Evolutionary conservation across 2,329 filamentous ascomycete genomes (phyloP).

Genomic region (Paecilomyces fulvus): DNA sequence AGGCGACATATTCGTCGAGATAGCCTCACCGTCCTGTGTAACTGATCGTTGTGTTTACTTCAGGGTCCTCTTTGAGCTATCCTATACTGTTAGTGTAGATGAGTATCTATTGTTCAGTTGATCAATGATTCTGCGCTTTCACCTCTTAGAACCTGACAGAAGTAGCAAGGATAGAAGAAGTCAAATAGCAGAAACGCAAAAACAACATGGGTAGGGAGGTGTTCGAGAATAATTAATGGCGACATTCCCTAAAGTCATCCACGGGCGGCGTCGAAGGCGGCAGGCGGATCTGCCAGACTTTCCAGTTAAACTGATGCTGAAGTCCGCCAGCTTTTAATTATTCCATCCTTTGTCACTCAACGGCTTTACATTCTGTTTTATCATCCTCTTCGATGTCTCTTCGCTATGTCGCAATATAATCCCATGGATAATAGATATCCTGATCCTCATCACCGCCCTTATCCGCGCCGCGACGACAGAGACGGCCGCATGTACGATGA

Average conservation of each 20-base stretch:
- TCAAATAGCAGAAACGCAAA: background rate
- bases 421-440: constrained; percentile 19
- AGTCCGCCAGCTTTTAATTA: too few species aligned
- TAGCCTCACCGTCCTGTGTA: too few species aligned
- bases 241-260: background rate
- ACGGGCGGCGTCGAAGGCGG: background rate
- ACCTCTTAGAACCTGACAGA: too few species aligned
- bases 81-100: too few species aligned
- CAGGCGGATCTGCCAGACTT: background rate
- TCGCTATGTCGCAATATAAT: constrained; percentile 20
- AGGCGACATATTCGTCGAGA: too few species aligned
- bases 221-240: too few species aligned
- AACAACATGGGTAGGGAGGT: background rate
- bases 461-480: constrained; percentile 25
- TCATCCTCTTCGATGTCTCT: background rate
- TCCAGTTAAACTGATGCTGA: background rate
- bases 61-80: too few species aligned
- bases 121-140: too few species aligned
- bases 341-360: background rate
- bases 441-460: constrained; percentile 14
- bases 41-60: too few species aligned
- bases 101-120: too few species aligned
- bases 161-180: too few species aligned
- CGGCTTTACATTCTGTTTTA: background rate
- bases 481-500: constrained; percentile 42